Conservation (phyloP, 2,329 filamentous ascomycete genomes). For the Bipolaris gigantea region DNA sequence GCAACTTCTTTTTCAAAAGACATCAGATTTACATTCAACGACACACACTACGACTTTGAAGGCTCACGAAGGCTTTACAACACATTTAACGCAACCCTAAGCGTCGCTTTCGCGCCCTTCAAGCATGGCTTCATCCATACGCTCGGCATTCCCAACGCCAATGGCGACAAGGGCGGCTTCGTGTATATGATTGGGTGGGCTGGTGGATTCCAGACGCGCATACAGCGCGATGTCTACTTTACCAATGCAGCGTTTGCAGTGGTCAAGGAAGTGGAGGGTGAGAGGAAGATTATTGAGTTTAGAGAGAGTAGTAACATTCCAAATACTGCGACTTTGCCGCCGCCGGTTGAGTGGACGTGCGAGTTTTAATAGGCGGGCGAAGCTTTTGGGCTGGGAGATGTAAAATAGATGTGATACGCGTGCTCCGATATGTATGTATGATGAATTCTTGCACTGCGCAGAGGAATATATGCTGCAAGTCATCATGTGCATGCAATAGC, state of each 20-base stretch:
- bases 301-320: constrained; percentile 39
- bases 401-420: too few species aligned
- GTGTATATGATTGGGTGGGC: constrained; percentile 41
- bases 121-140: constrained; percentile 35
- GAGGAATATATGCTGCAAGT: too few species aligned
- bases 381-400: too few species aligned
- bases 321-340: constrained; percentile 29
- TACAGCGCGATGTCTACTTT: constrained; percentile 31
- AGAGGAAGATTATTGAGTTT: constrained; percentile 37
- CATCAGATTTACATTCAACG: constrained; percentile 39
- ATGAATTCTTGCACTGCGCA: too few species aligned
- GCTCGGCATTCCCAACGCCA: constrained; percentile 33
- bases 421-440: too few species aligned
- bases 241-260: constrained; percentile 39
- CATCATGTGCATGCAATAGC: too few species aligned
- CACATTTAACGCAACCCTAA: constrained; percentile 34
- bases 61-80: constrained; percentile 33
- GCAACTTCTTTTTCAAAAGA: constrained; percentile 28
- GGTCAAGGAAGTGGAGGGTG: constrained; percentile 25
- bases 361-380: not conserved
- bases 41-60: constrained; percentile 36
- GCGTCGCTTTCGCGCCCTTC: constrained; percentile 31
- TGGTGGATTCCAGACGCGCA: constrained; percentile 27
- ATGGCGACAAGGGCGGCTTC: constrained; percentile 38
- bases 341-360: constrained; percentile 29